phyloP scores from a whole-genome alignment of 1,139 yeast genomes.

The Yamadazyma kanchanaburiensis region DNA sequence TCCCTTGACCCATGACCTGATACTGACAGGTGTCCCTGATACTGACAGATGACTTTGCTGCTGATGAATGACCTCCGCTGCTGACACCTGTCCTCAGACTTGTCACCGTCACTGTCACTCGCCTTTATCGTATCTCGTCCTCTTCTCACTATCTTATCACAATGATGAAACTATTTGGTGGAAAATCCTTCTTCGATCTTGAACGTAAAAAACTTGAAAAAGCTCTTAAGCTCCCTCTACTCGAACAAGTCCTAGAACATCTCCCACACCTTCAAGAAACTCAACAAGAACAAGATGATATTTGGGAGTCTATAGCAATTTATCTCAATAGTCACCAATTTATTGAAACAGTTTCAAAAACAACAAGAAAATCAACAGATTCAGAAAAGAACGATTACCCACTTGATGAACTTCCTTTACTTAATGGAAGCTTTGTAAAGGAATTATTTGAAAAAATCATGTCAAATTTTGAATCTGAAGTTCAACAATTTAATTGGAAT shows the following conservation, averaged over 20 bases:
- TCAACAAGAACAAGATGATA: slow-evolving; percentile 21
- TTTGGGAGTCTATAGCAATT: slow-evolving; percentile 37
- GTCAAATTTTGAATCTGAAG: slow-evolving; percentile 10
- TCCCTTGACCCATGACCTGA: too few relatives aligned
- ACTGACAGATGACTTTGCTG: too few relatives aligned
- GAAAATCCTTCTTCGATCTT: slow-evolving; percentile 25
- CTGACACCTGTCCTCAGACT: too few relatives aligned
- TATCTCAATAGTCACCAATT: slow-evolving; percentile 23
- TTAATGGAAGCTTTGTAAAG: slow-evolving; percentile 27
- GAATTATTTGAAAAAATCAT: slow-evolving; percentile 21
- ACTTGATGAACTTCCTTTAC: slow-evolving; percentile 22
- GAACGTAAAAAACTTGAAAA: slow-evolving; percentile 25
- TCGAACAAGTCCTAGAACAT: slow-evolving; percentile 26
- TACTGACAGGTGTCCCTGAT: too few relatives aligned
- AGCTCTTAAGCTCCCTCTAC: slow-evolving; percentile 24
- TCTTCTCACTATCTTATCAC: too few relatives aligned
- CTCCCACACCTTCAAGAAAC: slow-evolving; percentile 34
- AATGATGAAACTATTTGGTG: slow-evolving; percentile 7
- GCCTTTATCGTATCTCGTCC: too few relatives aligned
- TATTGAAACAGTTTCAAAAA: slow-evolving; percentile 3
- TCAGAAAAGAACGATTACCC: slow-evolving; percentile 5
- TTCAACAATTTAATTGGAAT: slow-evolving; percentile 6
- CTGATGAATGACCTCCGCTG: too few relatives aligned
- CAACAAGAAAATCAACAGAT: background rate
- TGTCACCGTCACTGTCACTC: too few relatives aligned